Conservation (phyloP, 495 filamentous ascomycete species). For the Aspergillus leporis region DNA sequence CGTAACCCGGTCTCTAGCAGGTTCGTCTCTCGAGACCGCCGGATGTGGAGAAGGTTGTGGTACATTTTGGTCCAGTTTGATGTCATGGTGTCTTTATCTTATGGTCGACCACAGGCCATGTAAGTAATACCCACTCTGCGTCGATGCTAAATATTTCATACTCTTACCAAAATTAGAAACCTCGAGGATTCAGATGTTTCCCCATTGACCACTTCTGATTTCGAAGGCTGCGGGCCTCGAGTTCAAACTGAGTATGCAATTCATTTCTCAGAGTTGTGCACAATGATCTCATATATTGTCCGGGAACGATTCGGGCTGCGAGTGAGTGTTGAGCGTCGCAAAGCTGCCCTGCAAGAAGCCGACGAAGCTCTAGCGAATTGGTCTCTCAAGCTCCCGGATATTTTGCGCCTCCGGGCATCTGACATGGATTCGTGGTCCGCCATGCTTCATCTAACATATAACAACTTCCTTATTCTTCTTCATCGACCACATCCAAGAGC, state of each 20-base stretch:
- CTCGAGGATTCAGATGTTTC: constrained; percentile 51
- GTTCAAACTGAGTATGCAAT: constrained; percentile 47
- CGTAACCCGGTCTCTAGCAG: constrained; percentile 46
- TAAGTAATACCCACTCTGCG: constrained; percentile 22
- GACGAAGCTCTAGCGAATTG: constrained; percentile 49
- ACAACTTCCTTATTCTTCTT: constrained; percentile 52
- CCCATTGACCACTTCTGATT: constrained; percentile 44
- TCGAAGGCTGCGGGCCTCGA: constrained; percentile 45
- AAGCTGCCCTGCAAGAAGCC: constrained; percentile 45
- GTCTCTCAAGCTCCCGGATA: constrained; percentile 47
- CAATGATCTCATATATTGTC: constrained; percentile 48
- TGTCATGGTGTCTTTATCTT: constrained; percentile 49
- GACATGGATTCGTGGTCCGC: constrained; percentile 51
- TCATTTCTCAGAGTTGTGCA: constrained; percentile 47
- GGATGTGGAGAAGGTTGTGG: constrained; percentile 51
- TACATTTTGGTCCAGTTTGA: constrained; percentile 51
- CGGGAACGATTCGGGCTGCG: constrained; percentile 45
- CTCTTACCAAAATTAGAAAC: constrained; percentile 31
- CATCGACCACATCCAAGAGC: constrained; percentile 49
- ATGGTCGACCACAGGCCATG: constrained; percentile 52
- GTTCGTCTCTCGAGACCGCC: constrained; percentile 43
- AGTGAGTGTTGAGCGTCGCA: constrained; percentile 40
- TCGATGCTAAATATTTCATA: background rate
- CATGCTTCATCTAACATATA: constrained; percentile 52
- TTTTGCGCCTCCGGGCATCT: constrained; percentile 42